Evolutionary conservation across 331 rosid species (phyloP).

Genomic region (Saraca asoca): DNA sequence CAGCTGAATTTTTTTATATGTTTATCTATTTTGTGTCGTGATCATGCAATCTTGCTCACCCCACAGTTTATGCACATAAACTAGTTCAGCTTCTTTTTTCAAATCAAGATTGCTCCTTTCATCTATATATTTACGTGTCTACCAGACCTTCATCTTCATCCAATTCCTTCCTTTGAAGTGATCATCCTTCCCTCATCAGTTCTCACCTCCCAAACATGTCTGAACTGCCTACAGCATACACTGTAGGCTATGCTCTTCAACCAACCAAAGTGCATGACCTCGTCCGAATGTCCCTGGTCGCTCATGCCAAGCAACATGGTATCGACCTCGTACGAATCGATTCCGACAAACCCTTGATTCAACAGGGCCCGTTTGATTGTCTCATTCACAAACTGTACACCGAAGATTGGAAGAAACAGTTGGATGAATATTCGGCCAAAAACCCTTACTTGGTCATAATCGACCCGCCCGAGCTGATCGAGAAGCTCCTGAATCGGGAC

Average conservation of each 20-base stretch:
- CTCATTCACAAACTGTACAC: conserved; percentile 61
- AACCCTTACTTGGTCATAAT: conserved; percentile 45
- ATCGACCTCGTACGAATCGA: conserved; percentile 55
- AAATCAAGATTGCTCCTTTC: too few relatives aligned
- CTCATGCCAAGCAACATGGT: conserved; percentile 36
- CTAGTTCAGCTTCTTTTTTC: too few relatives aligned
- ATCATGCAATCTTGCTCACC: too few relatives aligned
- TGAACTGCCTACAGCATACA: conserved; percentile 22
- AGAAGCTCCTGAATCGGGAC: conserved; percentile 51
- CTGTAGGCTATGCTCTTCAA: conserved; percentile 58
- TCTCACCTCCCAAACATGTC: too few relatives aligned
- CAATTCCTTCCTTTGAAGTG: too few relatives aligned
- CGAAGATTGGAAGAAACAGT: conserved; percentile 46
- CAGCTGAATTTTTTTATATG: too few relatives aligned
- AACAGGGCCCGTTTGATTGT: conserved; percentile 63
- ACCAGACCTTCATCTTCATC: too few relatives aligned
- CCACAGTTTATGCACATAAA: too few relatives aligned
- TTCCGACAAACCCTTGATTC: conserved; percentile 31
- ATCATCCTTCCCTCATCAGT: too few relatives aligned
- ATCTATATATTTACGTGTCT: too few relatives aligned
- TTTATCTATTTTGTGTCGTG: too few relatives aligned
- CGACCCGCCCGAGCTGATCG: conserved; percentile 53
- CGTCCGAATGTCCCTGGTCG: conserved; percentile 40
- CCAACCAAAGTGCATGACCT: conserved; percentile 48
- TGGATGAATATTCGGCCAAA: conserved; percentile 28